Conservation (phyloP, 139 green algal genomes). For the Volvox reticuliferus region DNA sequence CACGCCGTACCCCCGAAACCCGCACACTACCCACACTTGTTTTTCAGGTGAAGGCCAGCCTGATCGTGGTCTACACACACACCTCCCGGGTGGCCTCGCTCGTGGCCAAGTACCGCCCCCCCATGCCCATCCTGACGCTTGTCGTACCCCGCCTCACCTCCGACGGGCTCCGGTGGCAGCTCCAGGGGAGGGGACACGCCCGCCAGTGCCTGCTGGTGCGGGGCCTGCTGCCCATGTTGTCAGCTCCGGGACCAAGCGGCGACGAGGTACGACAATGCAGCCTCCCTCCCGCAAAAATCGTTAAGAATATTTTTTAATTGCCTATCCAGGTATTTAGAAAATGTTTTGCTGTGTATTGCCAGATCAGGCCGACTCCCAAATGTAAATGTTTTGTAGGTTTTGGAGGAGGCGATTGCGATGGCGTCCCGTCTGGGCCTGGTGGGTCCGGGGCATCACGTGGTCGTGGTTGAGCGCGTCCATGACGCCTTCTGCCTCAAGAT, state of each 20-base stretch:
- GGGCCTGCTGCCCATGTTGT: slow-evolving; percentile 87
- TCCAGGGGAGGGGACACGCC: slow-evolving; percentile 59
- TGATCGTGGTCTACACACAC: slow-evolving; percentile 91
- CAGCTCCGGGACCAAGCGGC: slow-evolving; percentile 74
- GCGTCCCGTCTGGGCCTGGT: slow-evolving; percentile 68
- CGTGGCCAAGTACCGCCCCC: slow-evolving; percentile 87
- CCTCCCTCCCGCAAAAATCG: too few relatives aligned
- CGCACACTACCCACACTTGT: background rate
- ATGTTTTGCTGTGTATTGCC: too few relatives aligned
- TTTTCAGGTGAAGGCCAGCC: slow-evolving; percentile 62
- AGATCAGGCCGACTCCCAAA: background rate
- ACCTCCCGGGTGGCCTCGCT: slow-evolving; percentile 75
- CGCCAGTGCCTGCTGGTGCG: slow-evolving; percentile 83
- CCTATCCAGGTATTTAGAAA: too few relatives aligned
- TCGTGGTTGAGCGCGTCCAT: slow-evolving; percentile 73
- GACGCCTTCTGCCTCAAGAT: slow-evolving; percentile 66
- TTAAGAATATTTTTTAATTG: too few relatives aligned
- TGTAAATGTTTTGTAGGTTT: slow-evolving; percentile 7
- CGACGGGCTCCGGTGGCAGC: slow-evolving; percentile 50
- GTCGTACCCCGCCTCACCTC: slow-evolving; percentile 75
- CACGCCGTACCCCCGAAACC: background rate
- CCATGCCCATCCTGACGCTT: slow-evolving; percentile 92
- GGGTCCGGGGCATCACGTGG: slow-evolving; percentile 75
- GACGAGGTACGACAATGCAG: slow-evolving; percentile 25
- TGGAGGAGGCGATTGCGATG: slow-evolving; percentile 45